These are phyloP conservation scores for Dothideomycetes sp. DNA, from an alignment of 2,329 filamentous ascomycete species.

Conservation along the genomic window DNA sequence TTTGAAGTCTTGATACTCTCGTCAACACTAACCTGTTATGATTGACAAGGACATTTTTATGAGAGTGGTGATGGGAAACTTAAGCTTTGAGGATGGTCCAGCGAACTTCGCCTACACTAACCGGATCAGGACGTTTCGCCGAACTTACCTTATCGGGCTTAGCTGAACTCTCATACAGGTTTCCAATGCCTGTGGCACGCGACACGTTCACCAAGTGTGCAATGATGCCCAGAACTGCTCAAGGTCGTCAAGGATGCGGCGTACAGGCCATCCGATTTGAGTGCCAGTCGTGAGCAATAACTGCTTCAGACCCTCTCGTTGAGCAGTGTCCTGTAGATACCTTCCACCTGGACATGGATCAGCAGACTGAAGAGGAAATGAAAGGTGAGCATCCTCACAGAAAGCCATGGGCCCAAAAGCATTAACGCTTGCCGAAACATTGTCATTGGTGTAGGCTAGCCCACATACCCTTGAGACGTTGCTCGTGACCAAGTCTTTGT, in stretches of 20 bases:
- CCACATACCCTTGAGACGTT: background rate
- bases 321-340: background rate
- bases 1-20: too few relatives aligned
- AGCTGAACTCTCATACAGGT: too few relatives aligned
- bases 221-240: conserved; percentile 1
- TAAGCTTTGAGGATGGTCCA: too few relatives aligned
- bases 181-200: too few relatives aligned
- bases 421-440: conserved; percentile 7
- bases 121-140: too few relatives aligned
- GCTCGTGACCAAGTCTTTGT: background rate
- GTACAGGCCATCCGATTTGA: conserved; percentile 1
- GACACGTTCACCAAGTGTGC: too few relatives aligned
- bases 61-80: too few relatives aligned
- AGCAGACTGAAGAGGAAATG: background rate
- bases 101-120: too few relatives aligned
- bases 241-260: conserved; percentile 1
- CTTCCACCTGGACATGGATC: background rate
- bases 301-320: background rate
- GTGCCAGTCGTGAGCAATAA: background rate
- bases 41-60: too few relatives aligned
- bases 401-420: conserved; percentile 8
- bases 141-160: too few relatives aligned
- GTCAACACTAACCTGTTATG: too few relatives aligned
- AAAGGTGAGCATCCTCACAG: background rate
- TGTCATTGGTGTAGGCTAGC: conserved; percentile 3